phyloP scores from a whole-genome alignment of 2,329 filamentous ascomycete genomes.

The Onygena corvina region DNA sequence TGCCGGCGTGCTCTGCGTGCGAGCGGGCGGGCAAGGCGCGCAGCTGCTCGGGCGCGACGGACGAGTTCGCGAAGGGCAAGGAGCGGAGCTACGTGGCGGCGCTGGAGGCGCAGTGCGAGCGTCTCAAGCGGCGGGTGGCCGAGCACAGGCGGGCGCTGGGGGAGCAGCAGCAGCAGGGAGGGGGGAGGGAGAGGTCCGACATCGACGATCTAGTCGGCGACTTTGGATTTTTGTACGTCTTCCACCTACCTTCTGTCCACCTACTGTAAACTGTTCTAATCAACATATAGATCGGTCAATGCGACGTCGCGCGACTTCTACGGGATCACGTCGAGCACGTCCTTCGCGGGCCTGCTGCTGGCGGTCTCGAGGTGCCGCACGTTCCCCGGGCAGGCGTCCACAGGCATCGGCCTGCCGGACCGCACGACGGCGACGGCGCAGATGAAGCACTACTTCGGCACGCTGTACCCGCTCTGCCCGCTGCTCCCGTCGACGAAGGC shows the following conservation, averaged over 20 bases:
- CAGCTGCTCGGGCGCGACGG: constrained; percentile 87
- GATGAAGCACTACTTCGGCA: constrained; percentile 73
- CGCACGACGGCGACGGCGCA: constrained; percentile 55
- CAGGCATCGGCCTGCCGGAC: constrained; percentile 52
- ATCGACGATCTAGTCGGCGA: constrained; percentile 88
- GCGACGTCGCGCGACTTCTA: constrained; percentile 91
- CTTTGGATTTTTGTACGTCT: constrained; percentile 73
- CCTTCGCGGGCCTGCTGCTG: constrained; percentile 76
- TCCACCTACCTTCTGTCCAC: not conserved
- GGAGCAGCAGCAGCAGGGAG: constrained; percentile 27
- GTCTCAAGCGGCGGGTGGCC: constrained; percentile 63
- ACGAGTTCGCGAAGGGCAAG: constrained; percentile 90
- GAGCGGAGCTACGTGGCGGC: constrained; percentile 94
- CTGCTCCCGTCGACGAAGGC: constrained; percentile 71
- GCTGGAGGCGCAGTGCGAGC: constrained; percentile 81
- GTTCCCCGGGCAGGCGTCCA: constrained; percentile 59
- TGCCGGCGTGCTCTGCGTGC: constrained; percentile 89
- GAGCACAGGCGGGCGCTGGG: constrained; percentile 33
- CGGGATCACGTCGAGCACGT: constrained; percentile 76
- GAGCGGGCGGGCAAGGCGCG: constrained; percentile 76
- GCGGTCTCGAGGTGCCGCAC: constrained; percentile 44
- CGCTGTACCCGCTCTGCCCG: constrained; percentile 67
- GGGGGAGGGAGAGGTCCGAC: constrained; percentile 62
- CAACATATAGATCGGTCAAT: constrained; percentile 61
- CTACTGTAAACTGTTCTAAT: not conserved